These are phyloP conservation scores for Agaricus bisporus DNA, from an alignment of 768 basidiomycete species.

Conservation along the genomic window DNA sequence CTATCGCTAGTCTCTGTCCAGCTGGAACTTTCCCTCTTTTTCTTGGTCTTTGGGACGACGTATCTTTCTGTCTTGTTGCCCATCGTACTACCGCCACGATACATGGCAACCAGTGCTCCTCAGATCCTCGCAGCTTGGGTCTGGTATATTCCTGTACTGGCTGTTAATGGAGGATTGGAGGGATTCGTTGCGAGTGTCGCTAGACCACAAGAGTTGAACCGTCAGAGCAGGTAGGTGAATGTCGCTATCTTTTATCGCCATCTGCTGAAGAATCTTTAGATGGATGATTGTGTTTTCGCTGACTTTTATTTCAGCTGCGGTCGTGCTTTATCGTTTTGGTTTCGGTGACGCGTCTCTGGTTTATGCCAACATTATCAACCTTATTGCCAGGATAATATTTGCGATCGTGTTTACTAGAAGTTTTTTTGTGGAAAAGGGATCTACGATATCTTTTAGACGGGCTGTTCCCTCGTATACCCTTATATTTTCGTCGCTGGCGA, in stretches of 20 bases:
- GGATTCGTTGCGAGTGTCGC: conserved; percentile 85
- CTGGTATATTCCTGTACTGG: conserved; percentile 85
- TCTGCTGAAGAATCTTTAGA: conserved; percentile 19
- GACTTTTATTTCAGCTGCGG: conserved; percentile 54
- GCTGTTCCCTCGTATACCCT: conserved; percentile 3
- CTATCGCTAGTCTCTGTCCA: conserved; percentile 61
- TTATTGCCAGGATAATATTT: conserved; percentile 58
- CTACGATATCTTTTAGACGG: not conserved
- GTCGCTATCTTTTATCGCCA: not conserved
- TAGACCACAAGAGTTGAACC: conserved; percentile 53
- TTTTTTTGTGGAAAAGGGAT: conserved; percentile 35
- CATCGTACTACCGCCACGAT: conserved; percentile 64
- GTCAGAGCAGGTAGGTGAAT: conserved; percentile 53
- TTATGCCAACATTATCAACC: conserved; percentile 69
- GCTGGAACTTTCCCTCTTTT: conserved; percentile 56
- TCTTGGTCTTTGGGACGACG: conserved; percentile 68
- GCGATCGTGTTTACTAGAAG: conserved; percentile 40
- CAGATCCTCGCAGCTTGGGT: conserved; percentile 73
- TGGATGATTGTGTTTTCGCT: conserved; percentile 80
- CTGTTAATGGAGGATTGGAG: conserved; percentile 87
- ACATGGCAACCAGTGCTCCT: conserved; percentile 75
- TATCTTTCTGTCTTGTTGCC: conserved; percentile 67
- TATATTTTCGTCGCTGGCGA: not conserved
- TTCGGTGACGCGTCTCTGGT: conserved; percentile 67
- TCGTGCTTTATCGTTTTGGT: conserved; percentile 37